A percentile compares a stretch with the other conserved stretches of the same genome.
These are phyloP conservation scores for Huiozyma naganishii DNA, from an alignment of 805 yeast species.

Conservation along the genomic window DNA sequence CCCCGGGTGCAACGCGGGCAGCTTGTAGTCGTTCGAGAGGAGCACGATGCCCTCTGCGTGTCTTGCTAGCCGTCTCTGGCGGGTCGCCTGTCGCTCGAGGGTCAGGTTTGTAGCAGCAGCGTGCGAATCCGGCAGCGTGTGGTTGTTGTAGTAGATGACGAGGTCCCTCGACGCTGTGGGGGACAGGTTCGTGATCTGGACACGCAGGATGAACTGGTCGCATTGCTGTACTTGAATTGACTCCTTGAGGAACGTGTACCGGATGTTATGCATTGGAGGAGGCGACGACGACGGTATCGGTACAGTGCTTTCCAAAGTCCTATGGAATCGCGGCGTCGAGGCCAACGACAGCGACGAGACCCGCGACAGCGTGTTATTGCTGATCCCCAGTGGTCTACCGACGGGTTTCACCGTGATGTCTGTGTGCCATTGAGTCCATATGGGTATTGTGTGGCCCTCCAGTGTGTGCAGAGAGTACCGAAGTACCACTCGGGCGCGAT, in stretches of 20 bases:
- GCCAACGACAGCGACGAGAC: conserved; percentile 1
- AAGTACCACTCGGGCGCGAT: conserved; percentile 18
- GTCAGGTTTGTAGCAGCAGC: conserved; percentile 6
- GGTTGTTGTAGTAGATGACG: conserved; percentile 20
- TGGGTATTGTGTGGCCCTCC: conserved; percentile 4
- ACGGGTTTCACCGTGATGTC: conserved; percentile 19
- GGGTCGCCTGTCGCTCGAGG: conserved; percentile 16
- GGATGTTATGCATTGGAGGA: conserved; percentile 5
- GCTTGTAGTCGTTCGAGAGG: conserved; percentile 25
- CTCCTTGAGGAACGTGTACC: conserved; percentile 19
- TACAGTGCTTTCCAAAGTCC: background rate
- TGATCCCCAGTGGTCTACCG: background rate
- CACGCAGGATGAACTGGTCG: conserved; percentile 14
- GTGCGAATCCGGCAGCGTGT: background rate
- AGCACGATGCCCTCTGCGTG: conserved; percentile 23
- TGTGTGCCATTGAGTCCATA: conserved; percentile 25
- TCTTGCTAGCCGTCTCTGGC: conserved; percentile 15
- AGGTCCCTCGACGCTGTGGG: conserved; percentile 17
- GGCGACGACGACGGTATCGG: background rate
- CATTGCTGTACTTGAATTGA: conserved; percentile 15
- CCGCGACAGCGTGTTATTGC: conserved; percentile 2
- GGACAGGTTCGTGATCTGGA: conserved; percentile 24
- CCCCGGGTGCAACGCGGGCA: conserved; percentile 20
- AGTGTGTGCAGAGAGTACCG: conserved; percentile 7
- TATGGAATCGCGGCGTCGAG: conserved; percentile 1